These are phyloP conservation scores for Phytophthora cactorum DNA, from an alignment of 352 stramenopile species.

Conservation along the genomic window DNA sequence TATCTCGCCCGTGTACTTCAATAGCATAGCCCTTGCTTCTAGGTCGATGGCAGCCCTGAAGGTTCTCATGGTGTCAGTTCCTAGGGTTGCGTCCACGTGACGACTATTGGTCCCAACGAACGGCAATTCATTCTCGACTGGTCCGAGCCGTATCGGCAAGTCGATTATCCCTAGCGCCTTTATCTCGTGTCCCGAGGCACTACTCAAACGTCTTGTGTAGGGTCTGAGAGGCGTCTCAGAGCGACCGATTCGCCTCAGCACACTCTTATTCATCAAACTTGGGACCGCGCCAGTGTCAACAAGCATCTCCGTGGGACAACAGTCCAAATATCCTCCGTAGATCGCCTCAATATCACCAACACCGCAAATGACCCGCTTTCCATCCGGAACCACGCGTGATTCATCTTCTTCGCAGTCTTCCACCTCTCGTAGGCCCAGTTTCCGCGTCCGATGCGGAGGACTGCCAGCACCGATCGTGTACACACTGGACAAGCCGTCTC, in stretches of 20 bases:
- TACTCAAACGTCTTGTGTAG: not conserved
- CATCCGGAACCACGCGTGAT: too few relatives aligned
- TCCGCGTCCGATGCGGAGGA: too few relatives aligned
- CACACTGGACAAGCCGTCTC: too few relatives aligned
- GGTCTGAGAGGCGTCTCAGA: not conserved
- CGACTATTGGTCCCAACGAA: not conserved
- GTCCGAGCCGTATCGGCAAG: not conserved
- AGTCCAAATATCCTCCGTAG: too few relatives aligned
- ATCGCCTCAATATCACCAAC: too few relatives aligned
- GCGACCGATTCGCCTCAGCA: not conserved
- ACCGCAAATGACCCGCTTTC: too few relatives aligned
- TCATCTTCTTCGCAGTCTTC: too few relatives aligned
- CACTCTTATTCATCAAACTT: not conserved
- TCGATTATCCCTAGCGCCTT: not conserved
- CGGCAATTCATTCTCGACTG: not conserved
- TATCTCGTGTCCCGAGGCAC: not conserved
- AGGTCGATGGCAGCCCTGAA: not conserved
- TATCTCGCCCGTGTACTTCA: not conserved
- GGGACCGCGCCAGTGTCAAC: too few relatives aligned
- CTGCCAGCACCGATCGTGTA: too few relatives aligned
- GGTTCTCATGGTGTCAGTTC: not conserved
- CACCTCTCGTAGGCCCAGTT: too few relatives aligned
- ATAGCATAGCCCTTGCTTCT: not conserved
- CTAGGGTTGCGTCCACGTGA: not conserved
- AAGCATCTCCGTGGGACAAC: too few relatives aligned